Percentiles rank a stretch among this genome's conserved stretches.
phyloP scores from a whole-genome alignment of 2,329 filamentous ascomycete genomes.

The Helotiales sp. region DNA sequence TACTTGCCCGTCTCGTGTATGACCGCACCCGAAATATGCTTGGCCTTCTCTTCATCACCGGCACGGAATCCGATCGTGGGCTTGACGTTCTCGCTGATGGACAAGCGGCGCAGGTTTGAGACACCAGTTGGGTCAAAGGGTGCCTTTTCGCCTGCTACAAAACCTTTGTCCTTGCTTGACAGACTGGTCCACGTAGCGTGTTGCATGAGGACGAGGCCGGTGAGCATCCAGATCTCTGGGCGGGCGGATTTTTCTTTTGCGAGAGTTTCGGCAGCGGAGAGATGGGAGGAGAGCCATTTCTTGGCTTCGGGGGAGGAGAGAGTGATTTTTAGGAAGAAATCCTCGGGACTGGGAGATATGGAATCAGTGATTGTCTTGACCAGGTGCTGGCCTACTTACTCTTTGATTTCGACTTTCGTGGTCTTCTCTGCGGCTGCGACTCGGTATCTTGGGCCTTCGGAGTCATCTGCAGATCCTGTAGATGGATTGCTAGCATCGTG shows the following conservation, averaged over 20 bases:
- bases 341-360: slow-evolving; percentile 15
- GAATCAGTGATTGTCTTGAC: neutral
- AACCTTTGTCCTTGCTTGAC: slow-evolving; percentile 25
- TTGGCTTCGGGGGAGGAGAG: slow-evolving; percentile 31
- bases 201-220: slow-evolving; percentile 36
- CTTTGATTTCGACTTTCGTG: slow-evolving; percentile 32
- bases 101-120: slow-evolving; percentile 29
- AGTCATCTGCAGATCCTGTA: slow-evolving; percentile 16
- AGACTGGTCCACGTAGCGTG: slow-evolving; percentile 36
- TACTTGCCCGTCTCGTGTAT: slow-evolving; percentile 38
- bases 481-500: slow-evolving; percentile 20
- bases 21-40: slow-evolving; percentile 22
- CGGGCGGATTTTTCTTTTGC: slow-evolving; percentile 10
- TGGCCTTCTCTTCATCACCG: slow-evolving; percentile 13
- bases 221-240: slow-evolving; percentile 35
- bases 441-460: slow-evolving; percentile 25
- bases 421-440: slow-evolving; percentile 35
- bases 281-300: slow-evolving; percentile 33
- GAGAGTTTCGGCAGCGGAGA: slow-evolving; percentile 33
- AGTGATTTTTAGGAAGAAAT: slow-evolving; percentile 32
- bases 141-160: slow-evolving; percentile 28
- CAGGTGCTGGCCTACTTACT: slow-evolving; percentile 23
- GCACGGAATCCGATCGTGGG: slow-evolving; percentile 28
- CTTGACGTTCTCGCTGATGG: slow-evolving; percentile 30
- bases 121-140: slow-evolving; percentile 34